These are phyloP conservation scores for Phytophthora pistaciae DNA, from an alignment of 352 stramenopile species.

Conservation along the genomic window DNA sequence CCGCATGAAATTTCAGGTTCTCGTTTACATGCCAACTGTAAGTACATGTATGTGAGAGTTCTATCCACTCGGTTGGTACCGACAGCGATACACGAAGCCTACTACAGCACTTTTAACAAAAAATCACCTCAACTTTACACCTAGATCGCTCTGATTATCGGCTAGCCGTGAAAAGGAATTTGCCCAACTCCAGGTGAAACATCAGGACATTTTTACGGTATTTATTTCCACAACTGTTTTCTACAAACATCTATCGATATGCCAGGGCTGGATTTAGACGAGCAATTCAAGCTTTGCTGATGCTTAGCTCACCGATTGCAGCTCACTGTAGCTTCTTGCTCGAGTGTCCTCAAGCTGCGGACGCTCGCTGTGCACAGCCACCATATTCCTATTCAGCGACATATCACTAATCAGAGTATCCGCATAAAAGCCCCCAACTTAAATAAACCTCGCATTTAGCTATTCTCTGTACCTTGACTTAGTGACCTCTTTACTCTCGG, in stretches of 20 bases:
- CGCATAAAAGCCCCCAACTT: not conserved
- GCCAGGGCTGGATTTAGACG: not conserved
- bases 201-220: too few species aligned
- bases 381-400: not conserved
- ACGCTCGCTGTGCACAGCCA: not conserved
- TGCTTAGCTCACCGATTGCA: not conserved
- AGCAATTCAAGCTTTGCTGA: not conserved
- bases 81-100: too few species aligned
- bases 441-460: constrained; percentile 23
- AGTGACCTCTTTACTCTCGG: constrained; percentile 1
- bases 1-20: too few species aligned
- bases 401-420: not conserved
- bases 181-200: too few species aligned
- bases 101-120: too few species aligned
- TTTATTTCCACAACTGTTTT: not conserved
- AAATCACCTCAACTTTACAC: too few species aligned
- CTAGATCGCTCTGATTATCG: too few species aligned
- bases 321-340: not conserved
- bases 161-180: too few species aligned
- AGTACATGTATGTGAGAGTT: too few species aligned
- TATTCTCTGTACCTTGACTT: constrained; percentile 12
- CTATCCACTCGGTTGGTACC: too few species aligned
- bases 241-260: not conserved
- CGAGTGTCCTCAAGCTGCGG: not conserved
- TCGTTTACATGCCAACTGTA: too few species aligned